Evolutionary conservation across 2,329 filamentous ascomycete species (phyloP).

Genomic region (Furcasterigmium sp.): DNA sequence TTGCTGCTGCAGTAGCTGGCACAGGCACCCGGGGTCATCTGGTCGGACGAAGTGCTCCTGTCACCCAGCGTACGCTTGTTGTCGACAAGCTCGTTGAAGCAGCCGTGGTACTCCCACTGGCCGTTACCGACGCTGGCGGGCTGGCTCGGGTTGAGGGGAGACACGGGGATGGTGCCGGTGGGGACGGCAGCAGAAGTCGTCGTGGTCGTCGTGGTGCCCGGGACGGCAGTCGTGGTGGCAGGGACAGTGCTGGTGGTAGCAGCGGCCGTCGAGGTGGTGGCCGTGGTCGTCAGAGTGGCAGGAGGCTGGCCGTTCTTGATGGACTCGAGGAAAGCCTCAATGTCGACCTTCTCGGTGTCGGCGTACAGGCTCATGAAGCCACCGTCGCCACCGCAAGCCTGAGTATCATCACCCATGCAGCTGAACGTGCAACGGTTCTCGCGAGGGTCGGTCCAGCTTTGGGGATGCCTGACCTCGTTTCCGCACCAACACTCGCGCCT

Average conservation of each 20-base stretch:
- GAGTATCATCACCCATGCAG: slow-evolving; percentile 18
- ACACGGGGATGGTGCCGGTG: background rate
- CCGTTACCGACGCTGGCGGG: slow-evolving; percentile 5
- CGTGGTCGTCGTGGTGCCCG: background rate
- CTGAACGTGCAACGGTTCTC: slow-evolving; percentile 5
- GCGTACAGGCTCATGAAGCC: slow-evolving; percentile 23
- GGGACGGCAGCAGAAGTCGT: background rate
- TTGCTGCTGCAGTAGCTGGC: slow-evolving; percentile 17
- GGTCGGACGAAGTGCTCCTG: slow-evolving; percentile 9
- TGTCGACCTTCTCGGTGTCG: slow-evolving; percentile 18
- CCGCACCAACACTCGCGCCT: slow-evolving; percentile 24
- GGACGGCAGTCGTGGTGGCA: background rate
- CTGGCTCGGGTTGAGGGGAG: slow-evolving; percentile 5
- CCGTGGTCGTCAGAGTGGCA: slow-evolving; percentile 16
- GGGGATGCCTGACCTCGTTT: slow-evolving; percentile 13
- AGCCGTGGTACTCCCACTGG: slow-evolving; percentile 16
- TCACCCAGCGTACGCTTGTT: slow-evolving; percentile 8
- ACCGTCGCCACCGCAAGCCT: slow-evolving; percentile 24
- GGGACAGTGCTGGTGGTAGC: background rate
- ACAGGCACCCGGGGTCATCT: slow-evolving; percentile 17
- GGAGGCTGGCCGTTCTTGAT: slow-evolving; percentile 3
- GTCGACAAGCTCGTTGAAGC: slow-evolving; percentile 17
- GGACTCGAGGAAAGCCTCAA: slow-evolving; percentile 11
- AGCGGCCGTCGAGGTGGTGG: background rate
- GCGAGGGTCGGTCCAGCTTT: slow-evolving; percentile 17